Base-by-base conservation (phyloP, 768 basidiomycete genomes). In the Gyrodon lividus region DNA sequence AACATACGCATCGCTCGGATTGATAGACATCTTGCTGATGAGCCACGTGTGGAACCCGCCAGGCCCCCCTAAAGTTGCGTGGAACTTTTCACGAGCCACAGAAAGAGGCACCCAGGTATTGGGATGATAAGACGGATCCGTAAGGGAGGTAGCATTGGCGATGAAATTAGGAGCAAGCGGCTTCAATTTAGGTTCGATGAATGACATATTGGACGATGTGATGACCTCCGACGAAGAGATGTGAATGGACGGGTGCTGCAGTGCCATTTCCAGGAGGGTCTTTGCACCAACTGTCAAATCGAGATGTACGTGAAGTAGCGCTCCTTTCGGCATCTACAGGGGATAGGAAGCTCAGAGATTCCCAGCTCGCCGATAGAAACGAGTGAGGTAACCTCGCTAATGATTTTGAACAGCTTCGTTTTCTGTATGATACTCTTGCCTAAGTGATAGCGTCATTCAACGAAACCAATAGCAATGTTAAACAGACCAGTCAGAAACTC, bases 291-390 rank as follows among this genome's bases (percentile, higher is more conserved):
- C 84, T 0, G 81, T 86, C 17, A 86, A 83, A 59, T 87, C 87
- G n/a, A 91, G 71, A 62, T 91, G 89, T 0, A 75, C 80, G 57
- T 91, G 88, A 13, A 92, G 71, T 4, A 91, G 73, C 1, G 78
- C 86, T 35, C 89, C 89, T 68, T 90, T 91, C 2, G 89, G 89
- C 86, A 91, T 88, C 85, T 87, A 51, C 20, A 3, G 31, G 34
- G 6, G 3, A 30, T 37, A 14, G 10, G 19, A 30, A 20, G 17
- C 38, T 41, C 40, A 35, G 19, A 20, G 12, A 17, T 12, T 52
- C 20, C 53, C n/a, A n/a, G 54, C 28, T 19, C 20, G 8, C n/a
- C 12, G 6, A 43, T 41, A 31, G 14, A 46, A 28, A 45, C 17
- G 37, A 16, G 8, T 7, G 4, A 45, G 43, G 40, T 26, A 19